Evolutionary conservation across 768 basidiomycete genomes (phyloP), one percentile per base, ranked within the genome.

Genomic region (Crepidotus variabilis): DNA sequence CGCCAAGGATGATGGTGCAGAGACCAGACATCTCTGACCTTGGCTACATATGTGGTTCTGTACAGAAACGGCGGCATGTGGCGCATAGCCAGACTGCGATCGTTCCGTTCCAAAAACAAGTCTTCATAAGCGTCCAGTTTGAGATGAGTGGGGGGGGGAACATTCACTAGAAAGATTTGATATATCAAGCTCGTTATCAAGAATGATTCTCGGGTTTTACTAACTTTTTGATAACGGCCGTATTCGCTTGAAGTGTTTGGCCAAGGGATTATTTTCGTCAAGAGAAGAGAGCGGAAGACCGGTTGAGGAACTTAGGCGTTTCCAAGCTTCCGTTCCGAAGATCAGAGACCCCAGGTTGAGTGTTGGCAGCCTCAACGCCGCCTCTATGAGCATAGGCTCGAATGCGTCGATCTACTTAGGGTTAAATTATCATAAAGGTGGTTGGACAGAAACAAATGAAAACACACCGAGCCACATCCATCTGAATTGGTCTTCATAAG

Each of bases 351-450:
- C 52, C 4, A 53, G 20, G 47, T 53, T 28, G 14, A 53, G 23
- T 32, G 5, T 0, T 34, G n/a, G 16, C 11, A 34, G 32, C 18
- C 47, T 18, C 23, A 54, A 33, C 2, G 57, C 57, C 33, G 23
- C 22, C 13, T 21, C 36, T 34, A 58, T 50, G 36, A 43, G 45
- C 13, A 50, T 43, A 18, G 57, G 57, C 36, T 58, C 57, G 45
- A 58, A 58, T 47, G 48, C 53, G 16, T 58, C 57, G 35, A 18
- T 13, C 18, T 45, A 35, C 7, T 23, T 53, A 6, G 13, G n/a
- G 39, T 43, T n/a, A 28, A 53, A 39, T 9, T 24, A 18, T 2
- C 1, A 32, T 35, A 53, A 6, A 18, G 18, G 36, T 3, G 22
- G 50, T 1, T 51, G 34, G 18, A 34, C 36, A 32, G 3, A 22